Percentiles rank a stretch among this genome's conserved stretches.
These are phyloP conservation scores for Neonectria hederae DNA, from an alignment of 2,329 filamentous ascomycete genomes.

Conservation along the genomic window DNA sequence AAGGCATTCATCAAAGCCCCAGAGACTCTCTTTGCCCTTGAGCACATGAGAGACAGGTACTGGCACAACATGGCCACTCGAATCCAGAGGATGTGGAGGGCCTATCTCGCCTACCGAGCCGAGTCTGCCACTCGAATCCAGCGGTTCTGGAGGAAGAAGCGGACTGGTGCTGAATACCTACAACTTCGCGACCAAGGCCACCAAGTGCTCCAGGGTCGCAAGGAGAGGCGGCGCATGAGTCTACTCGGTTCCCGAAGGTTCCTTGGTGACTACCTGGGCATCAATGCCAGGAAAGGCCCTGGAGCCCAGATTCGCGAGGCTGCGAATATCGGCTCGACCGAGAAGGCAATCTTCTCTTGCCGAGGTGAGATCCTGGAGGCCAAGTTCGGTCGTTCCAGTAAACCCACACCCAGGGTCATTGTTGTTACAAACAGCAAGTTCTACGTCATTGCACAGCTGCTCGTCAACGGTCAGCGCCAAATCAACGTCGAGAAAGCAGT, in stretches of 20 bases:
- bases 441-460: slow-evolving; percentile 85
- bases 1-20: slow-evolving; percentile 99
- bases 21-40: slow-evolving; percentile 93
- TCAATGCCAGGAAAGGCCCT: slow-evolving; percentile 81
- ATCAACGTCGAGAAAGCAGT: slow-evolving; percentile 85
- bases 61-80: slow-evolving; percentile 99
- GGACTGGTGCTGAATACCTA: slow-evolving; percentile 87
- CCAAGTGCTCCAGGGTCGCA: slow-evolving; percentile 80
- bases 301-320: slow-evolving; percentile 83
- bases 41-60: slow-evolving; percentile 97
- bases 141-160: slow-evolving; percentile 93
- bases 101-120: slow-evolving; percentile 89
- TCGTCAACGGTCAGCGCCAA: slow-evolving; percentile 83
- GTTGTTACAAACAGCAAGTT: slow-evolving; percentile 87
- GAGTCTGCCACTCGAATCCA: slow-evolving; percentile 96
- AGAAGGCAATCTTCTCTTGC: slow-evolving; percentile 87
- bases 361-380: slow-evolving; percentile 89
- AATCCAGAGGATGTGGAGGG: slow-evolving; percentile 97
- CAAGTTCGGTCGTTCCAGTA: slow-evolving; percentile 96
- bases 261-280: slow-evolving; percentile 92
- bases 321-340: slow-evolving; percentile 75
- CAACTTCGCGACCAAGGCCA: slow-evolving; percentile 90
- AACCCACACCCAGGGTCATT: slow-evolving; percentile 85
- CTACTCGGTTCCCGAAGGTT: slow-evolving; percentile 91
- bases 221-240: slow-evolving; percentile 92